Percentiles rank a stretch among this genome's conserved stretches.
phyloP scores from a whole-genome alignment of 2,329 filamentous ascomycete genomes.

The Pleurostoma richardsiae region DNA sequence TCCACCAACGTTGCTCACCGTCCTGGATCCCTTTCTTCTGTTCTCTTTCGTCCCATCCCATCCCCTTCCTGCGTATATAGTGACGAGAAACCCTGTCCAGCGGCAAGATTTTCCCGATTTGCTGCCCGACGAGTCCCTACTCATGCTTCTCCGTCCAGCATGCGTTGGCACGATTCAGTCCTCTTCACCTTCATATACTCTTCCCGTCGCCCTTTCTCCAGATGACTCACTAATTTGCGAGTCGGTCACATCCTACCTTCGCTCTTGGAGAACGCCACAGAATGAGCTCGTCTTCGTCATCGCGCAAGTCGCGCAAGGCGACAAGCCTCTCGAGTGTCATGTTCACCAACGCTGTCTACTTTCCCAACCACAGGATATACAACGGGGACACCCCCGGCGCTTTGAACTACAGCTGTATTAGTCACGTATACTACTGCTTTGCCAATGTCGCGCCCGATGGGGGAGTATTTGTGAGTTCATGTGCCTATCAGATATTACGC shows the following conservation, averaged over 20 bases:
- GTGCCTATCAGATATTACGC: not conserved
- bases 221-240: constrained; percentile 2
- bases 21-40: constrained; percentile 1
- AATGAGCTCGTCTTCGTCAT: constrained; percentile 35
- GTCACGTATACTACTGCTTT: constrained; percentile 80
- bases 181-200: constrained; percentile 2
- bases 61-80: not conserved
- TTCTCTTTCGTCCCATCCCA: not conserved
- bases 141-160: not conserved
- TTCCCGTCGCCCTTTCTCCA: constrained; percentile 2
- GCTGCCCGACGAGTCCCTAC: constrained; percentile 5
- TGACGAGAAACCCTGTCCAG: not conserved
- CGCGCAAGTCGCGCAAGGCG: constrained; percentile 39
- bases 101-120: constrained; percentile 1
- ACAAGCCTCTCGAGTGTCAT: constrained; percentile 44
- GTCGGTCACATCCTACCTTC: not conserved
- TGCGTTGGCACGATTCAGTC: constrained; percentile 1
- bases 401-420: constrained; percentile 71
- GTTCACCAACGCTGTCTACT: constrained; percentile 75
- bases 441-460: constrained; percentile 69
- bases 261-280: not conserved
- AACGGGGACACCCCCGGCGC: constrained; percentile 67
- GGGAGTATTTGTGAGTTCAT: constrained; percentile 63
- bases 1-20: constrained; percentile 8
- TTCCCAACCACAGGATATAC: constrained; percentile 75